phyloP scores from a whole-genome alignment of 257 asterid genomes.

The Nicotiana noctiflora region DNA sequence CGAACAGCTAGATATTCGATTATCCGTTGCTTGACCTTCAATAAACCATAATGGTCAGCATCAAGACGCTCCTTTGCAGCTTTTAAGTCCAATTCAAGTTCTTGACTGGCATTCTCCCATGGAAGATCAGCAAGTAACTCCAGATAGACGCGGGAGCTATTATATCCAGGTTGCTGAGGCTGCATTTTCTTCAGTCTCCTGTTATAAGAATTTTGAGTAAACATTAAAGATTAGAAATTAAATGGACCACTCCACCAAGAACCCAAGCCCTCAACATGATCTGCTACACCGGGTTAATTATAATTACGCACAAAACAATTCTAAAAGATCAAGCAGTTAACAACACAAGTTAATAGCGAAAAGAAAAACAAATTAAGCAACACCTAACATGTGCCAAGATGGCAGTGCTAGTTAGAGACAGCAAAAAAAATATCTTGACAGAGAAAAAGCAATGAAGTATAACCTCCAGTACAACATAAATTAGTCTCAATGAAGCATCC shows the following conservation, averaged over 20 bases:
- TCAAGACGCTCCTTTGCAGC: conserved; percentile 91
- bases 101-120: conserved; percentile 91
- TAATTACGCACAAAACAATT: neutral
- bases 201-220: conserved; percentile 28
- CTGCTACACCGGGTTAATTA: neutral
- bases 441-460: neutral
- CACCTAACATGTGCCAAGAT: neutral
- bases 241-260: conserved; percentile 8
- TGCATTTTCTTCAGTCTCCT: conserved; percentile 99
- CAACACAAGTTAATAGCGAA: neutral
- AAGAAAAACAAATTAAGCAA: neutral
- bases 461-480: neutral
- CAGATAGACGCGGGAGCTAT: conserved; percentile 86
- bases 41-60: conserved; percentile 86
- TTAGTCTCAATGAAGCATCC: neutral
- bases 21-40: conserved; percentile 91
- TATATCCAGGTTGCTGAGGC: conserved; percentile 99
- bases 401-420: neutral
- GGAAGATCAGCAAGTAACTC: conserved; percentile 98
- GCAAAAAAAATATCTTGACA: neutral
- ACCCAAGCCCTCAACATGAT: neutral
- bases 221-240: conserved; percentile 9
- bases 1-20: conserved; percentile 98
- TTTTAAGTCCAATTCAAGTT: conserved; percentile 66
- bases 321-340: neutral